phyloP scores from a whole-genome alignment of 768 basidiomycete genomes.

The Sutorius australiensis region DNA sequence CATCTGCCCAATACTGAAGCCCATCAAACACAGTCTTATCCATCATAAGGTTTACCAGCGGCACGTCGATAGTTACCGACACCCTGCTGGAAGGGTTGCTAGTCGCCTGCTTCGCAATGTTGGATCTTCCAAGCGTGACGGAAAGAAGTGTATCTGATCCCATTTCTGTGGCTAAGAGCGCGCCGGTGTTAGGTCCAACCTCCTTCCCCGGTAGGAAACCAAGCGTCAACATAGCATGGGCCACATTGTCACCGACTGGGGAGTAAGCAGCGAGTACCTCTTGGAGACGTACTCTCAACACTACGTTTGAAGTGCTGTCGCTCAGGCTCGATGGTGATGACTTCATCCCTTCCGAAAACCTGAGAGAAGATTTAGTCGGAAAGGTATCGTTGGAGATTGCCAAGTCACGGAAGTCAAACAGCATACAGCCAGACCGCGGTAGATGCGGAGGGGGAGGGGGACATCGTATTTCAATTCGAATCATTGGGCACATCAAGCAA shows the following conservation, averaged over 20 bases:
- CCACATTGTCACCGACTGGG: constrained; percentile 34
- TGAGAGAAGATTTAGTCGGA: constrained; percentile 20
- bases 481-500: constrained; percentile 44
- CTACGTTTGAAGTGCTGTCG: constrained; percentile 5
- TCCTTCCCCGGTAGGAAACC: constrained; percentile 38
- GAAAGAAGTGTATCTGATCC: constrained; percentile 13
- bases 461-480: constrained; percentile 67
- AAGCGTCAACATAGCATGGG: constrained; percentile 47
- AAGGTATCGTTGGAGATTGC: constrained; percentile 33
- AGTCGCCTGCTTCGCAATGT: not conserved
- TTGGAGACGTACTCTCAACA: constrained; percentile 41
- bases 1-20: constrained; percentile 87
- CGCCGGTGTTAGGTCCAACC: constrained; percentile 12
- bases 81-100: constrained; percentile 5
- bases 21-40: constrained; percentile 68
- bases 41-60: constrained; percentile 58
- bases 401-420: constrained; percentile 60
- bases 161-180: constrained; percentile 26
- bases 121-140: constrained; percentile 17
- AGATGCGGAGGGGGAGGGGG: constrained; percentile 47
- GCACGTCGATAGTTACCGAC: constrained; percentile 41
- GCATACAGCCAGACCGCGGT: constrained; percentile 64
- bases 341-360: constrained; percentile 27
- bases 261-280: constrained; percentile 52
- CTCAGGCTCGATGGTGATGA: not conserved